A percentile compares a stretch with the other conserved stretches of the same genome.
Evolutionary conservation across 768 basidiomycete genomes (phyloP).

Genomic region (Tricholoma bakamatsutake): DNA sequence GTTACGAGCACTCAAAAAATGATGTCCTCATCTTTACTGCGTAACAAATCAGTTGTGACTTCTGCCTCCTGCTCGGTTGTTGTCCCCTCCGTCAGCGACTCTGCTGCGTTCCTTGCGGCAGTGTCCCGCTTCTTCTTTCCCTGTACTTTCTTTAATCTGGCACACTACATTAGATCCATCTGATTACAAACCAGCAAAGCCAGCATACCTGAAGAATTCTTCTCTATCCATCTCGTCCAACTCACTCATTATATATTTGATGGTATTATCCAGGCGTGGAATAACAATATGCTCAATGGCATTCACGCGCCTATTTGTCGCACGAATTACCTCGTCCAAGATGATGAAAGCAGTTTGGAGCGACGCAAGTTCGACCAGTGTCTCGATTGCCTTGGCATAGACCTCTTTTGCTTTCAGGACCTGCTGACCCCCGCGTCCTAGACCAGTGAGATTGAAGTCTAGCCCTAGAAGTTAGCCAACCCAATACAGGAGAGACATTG

Average conservation of each 20-base stretch:
- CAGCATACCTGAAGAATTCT: slow-evolving; percentile 78
- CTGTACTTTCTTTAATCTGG: slow-evolving; percentile 92
- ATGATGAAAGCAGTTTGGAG: slow-evolving; percentile 98
- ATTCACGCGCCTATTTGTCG: slow-evolving; percentile 98
- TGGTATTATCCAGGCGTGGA: slow-evolving; percentile 92
- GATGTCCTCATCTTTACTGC: slow-evolving; percentile 86
- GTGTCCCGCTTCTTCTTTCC: slow-evolving; percentile 92
- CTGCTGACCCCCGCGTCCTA: slow-evolving; percentile 96
- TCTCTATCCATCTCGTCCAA: slow-evolving; percentile 98
- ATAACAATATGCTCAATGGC: slow-evolving; percentile 98
- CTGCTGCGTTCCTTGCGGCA: slow-evolving; percentile 33
- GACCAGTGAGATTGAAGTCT: slow-evolving; percentile 97
- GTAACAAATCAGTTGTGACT: slow-evolving; percentile 55
- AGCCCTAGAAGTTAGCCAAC: not conserved
- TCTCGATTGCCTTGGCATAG: slow-evolving; percentile 96
- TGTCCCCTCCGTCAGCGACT: slow-evolving; percentile 22
- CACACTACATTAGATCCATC: not conserved
- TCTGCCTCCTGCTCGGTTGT: slow-evolving; percentile 33
- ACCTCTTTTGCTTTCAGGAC: slow-evolving; percentile 93
- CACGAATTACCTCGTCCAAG: slow-evolving; percentile 96
- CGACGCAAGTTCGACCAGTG: slow-evolving; percentile 93
- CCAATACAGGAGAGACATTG: not conserved
- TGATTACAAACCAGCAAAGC: not conserved
- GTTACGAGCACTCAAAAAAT: slow-evolving; percentile 60
- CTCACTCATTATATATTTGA: slow-evolving; percentile 96